Evolutionary conservation across 352 stramenopile species (phyloP), one percentile per base, ranked within the genome.

Genomic region (Phytophthora syringae): DNA sequence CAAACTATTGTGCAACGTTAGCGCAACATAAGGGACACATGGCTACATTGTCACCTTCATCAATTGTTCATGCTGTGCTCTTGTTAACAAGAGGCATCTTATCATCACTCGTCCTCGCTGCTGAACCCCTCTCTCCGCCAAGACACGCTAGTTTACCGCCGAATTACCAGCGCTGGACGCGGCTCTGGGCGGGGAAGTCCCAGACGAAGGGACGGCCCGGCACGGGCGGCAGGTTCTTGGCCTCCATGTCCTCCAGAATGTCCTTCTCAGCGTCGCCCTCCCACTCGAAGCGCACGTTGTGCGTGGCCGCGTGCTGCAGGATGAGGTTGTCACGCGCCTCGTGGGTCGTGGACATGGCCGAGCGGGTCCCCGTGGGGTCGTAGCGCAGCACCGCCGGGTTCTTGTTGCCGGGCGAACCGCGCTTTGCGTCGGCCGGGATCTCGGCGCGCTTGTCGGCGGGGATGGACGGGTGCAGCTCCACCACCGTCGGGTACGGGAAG

Each of bases 241-340:
- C 72, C 45, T 93, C 84, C 48, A 68, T 78, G 49, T 92, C 84
- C 48, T 84, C 74, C 24, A 94, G 32, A 71, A 95, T 93, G 40
- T 89, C 76, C 66, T 73, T 56, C 39, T 93, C 87, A 34, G 89
- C 72, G 45, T 84, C 70, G 36, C 64, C 72, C 64, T 95, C 84
- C 87, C 87, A 95, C 60, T 88, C 84, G 61, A 93, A 90, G 70
- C 82, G 86, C 58, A 94, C 80, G 52, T 89, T 89, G 79, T 95
- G 87, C 49, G 79, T 90, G 58, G 82, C 77, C n/a, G 57, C 18
- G 52, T 90, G 76, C 55, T 80, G 74, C 72, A 90, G 18, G 56
- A 94, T 89, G 54, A 94, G 66, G 59, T 86, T 75, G 66, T 94
- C 83, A 20, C 82, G 80, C 24, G 80, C 83, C 63, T 84, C 87